These are phyloP conservation scores for Blepharisma undulans DNA, from an alignment of 169 alveolate species.

Conservation along the genomic window DNA sequence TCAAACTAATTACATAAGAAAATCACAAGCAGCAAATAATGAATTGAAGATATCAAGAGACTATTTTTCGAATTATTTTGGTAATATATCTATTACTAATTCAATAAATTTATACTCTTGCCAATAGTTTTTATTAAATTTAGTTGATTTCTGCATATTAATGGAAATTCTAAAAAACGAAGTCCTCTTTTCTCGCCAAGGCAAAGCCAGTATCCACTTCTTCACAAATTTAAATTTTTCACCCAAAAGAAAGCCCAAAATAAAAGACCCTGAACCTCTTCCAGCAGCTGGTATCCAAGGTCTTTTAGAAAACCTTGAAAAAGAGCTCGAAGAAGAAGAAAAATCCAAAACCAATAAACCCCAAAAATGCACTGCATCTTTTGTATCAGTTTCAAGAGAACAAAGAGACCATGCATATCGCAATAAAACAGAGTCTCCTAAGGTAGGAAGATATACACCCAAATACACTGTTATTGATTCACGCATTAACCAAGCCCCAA, in stretches of 20 bases:
- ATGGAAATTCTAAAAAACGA: not conserved
- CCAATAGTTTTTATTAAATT: too few relatives aligned
- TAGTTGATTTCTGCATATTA: not conserved
- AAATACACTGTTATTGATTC: not conserved
- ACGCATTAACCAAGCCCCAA: not conserved
- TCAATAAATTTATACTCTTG: too few relatives aligned
- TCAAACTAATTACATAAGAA: not conserved
- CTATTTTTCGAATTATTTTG: not conserved
- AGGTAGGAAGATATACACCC: constrained; percentile 12
- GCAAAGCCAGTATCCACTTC: not conserved
- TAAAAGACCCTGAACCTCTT: not conserved
- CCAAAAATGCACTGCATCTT: not conserved
- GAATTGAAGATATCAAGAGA: not conserved
- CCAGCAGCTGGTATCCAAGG: not conserved
- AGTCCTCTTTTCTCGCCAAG: not conserved
- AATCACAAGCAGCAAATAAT: not conserved
- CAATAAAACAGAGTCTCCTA: constrained; percentile 19
- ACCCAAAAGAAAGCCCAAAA: not conserved
- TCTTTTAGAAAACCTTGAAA: not conserved
- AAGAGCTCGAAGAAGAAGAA: not conserved
- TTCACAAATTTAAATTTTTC: not conserved
- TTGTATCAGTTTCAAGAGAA: not conserved
- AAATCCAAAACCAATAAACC: not conserved
- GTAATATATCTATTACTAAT: too few relatives aligned
- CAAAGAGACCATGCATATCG: not conserved